These are phyloP conservation scores for Acanthamoeba quina DNA, from an alignment of 208 protist genomes.

Conservation along the genomic window DNA sequence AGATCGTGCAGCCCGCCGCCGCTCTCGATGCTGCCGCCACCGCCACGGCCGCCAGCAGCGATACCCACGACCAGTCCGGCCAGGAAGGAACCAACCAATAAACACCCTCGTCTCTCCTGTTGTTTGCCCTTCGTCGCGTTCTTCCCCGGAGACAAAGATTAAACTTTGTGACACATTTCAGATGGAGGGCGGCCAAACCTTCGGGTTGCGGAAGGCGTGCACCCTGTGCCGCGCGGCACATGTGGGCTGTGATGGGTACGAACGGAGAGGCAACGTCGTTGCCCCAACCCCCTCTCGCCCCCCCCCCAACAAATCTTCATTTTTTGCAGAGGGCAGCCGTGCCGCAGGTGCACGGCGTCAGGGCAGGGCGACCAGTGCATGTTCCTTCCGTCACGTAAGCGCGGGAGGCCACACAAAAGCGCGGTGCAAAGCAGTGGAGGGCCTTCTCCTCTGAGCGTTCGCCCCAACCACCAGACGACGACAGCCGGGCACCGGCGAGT, in stretches of 20 bases:
- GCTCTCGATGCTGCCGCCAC: background rate
- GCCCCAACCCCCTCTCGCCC: no score
- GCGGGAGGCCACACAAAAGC: background rate
- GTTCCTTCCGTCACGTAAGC: slow-evolving; percentile 49
- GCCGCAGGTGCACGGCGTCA: background rate
- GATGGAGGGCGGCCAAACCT: background rate
- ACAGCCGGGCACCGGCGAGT: no score
- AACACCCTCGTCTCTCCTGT: background rate
- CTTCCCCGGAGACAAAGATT: background rate
- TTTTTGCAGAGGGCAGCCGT: background rate
- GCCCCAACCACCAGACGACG: background rate
- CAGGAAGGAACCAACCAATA: background rate
- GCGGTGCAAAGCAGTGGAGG: background rate
- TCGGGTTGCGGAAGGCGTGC: background rate
- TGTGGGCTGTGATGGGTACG: slow-evolving; percentile 19
- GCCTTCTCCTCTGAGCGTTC: background rate
- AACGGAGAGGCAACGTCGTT: background rate
- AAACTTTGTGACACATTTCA: background rate
- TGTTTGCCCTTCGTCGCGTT: background rate
- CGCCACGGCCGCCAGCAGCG: background rate
- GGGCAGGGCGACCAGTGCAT: background rate
- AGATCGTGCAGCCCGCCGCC: slow-evolving; percentile 4
- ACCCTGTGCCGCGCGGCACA: slow-evolving; percentile 3
- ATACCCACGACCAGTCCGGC: background rate
- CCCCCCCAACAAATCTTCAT: no score